Conservation (phyloP, 768 basidiomycete species). For the Kwoniella sp. region DNA sequence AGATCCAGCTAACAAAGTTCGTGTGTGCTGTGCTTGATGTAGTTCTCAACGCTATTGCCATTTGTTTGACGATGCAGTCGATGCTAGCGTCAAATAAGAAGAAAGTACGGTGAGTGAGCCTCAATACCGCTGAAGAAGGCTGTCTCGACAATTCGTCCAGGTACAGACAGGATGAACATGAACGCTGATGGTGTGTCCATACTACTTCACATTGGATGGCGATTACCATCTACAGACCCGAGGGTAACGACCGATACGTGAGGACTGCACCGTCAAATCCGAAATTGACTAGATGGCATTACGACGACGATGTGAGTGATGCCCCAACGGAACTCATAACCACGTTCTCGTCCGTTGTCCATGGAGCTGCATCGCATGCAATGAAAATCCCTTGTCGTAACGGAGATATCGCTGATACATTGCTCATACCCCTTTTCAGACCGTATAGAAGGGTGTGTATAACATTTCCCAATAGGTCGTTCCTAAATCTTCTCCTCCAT, state of each 20-base stretch:
- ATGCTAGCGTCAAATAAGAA: constrained; percentile 57
- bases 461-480: too few species aligned
- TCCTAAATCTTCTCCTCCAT: too few species aligned
- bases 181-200: not conserved
- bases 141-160: too few species aligned
- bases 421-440: too few species aligned
- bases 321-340: too few species aligned
- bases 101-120: constrained; percentile 48
- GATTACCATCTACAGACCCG: constrained; percentile 34
- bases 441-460: too few species aligned
- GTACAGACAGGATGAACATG: too few species aligned
- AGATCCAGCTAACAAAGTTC: not conserved
- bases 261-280: constrained; percentile 54
- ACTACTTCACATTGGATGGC: not conserved
- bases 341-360: too few species aligned
- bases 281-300: constrained; percentile 54
- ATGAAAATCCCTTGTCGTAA: too few species aligned
- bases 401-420: too few species aligned
- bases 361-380: too few species aligned
- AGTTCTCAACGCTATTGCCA: constrained; percentile 53
- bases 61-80: constrained; percentile 57
- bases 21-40: not conserved
- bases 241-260: constrained; percentile 56
- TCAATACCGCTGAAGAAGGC: not conserved
- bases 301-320: constrained; percentile 56